These are phyloP conservation scores for Coemansia sp. DNA, from an alignment of 192 early-diverging fungal species.

Conservation along the genomic window DNA sequence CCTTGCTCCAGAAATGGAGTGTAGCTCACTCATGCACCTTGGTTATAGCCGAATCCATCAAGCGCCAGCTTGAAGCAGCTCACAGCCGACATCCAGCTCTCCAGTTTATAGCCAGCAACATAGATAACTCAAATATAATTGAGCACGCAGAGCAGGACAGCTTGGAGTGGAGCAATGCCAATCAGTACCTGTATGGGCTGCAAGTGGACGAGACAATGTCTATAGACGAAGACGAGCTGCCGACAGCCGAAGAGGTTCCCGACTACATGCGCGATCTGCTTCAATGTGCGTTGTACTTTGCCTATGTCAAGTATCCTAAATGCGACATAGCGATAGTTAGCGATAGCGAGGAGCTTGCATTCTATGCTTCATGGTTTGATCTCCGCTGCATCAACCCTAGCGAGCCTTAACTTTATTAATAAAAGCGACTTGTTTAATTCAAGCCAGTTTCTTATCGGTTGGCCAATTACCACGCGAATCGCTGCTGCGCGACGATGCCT, in stretches of 20 bases:
- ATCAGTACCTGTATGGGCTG: slow-evolving; percentile 9
- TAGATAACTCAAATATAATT: too few species aligned
- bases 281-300: slow-evolving; percentile 18
- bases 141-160: too few species aligned
- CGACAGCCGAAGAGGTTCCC: slow-evolving; percentile 29
- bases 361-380: slow-evolving; percentile 46
- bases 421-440: neutral
- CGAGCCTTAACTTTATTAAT: neutral
- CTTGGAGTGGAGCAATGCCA: slow-evolving; percentile 20
- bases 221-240: slow-evolving; percentile 30
- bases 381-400: slow-evolving; percentile 5
- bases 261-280: slow-evolving; percentile 21
- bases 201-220: neutral
- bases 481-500: neutral
- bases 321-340: slow-evolving; percentile 16
- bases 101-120: neutral
- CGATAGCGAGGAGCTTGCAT: slow-evolving; percentile 33
- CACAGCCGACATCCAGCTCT: slow-evolving; percentile 4
- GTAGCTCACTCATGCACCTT: neutral
- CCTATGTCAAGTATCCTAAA: slow-evolving; percentile 5
- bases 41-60: slow-evolving; percentile 5
- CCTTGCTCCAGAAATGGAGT: slow-evolving; percentile 13
- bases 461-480: slow-evolving; percentile 30
- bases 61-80: neutral
- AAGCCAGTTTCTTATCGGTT: slow-evolving; percentile 34